Evolutionary conservation across 306 rosid species (phyloP).

Genomic region (Fragaria iinumae): DNA sequence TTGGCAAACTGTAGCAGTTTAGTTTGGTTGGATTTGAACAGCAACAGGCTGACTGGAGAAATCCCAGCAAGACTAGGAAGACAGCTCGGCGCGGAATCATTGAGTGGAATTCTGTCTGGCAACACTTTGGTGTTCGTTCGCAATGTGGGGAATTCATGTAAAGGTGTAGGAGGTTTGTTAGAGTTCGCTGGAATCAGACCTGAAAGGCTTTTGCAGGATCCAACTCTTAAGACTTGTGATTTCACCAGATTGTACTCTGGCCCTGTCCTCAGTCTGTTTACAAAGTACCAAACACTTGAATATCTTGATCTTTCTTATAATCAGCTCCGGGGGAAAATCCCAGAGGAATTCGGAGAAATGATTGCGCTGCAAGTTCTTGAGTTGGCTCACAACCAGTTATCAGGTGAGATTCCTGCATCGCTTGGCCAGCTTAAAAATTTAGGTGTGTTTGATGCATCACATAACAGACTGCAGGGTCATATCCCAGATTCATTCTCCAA

Average conservation of each 20-base stretch:
- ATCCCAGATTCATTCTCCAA: slow-evolving; percentile 93
- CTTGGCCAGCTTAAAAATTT: slow-evolving; percentile 78
- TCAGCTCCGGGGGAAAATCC: slow-evolving; percentile 83
- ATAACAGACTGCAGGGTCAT: neutral
- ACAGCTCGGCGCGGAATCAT: slow-evolving; percentile 78
- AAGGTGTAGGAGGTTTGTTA: slow-evolving; percentile 92
- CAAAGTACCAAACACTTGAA: slow-evolving; percentile 89
- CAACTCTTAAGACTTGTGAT: slow-evolving; percentile 81
- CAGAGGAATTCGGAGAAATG: slow-evolving; percentile 90
- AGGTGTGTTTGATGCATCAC: slow-evolving; percentile 45
- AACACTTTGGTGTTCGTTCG: slow-evolving; percentile 91
- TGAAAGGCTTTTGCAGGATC: slow-evolving; percentile 74
- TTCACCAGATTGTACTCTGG: slow-evolving; percentile 91
- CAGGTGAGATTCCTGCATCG: slow-evolving; percentile 87
- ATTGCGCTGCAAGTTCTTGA: slow-evolving; percentile 92
- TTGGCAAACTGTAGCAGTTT: slow-evolving; percentile 77
- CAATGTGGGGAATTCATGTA: slow-evolving; percentile 84
- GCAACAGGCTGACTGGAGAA: slow-evolving; percentile 92
- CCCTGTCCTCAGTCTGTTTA: slow-evolving; percentile 76
- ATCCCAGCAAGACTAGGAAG: slow-evolving; percentile 93
- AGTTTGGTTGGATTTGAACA: slow-evolving; percentile 99
- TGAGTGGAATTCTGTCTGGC: slow-evolving; percentile 79
- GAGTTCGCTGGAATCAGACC: slow-evolving; percentile 90
- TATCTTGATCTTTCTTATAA: slow-evolving; percentile 94
- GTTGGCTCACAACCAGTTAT: slow-evolving; percentile 83